Percentiles rank a stretch among this genome's conserved stretches.
phyloP scores from a whole-genome alignment of 495 filamentous ascomycete species.

The Talaromyces proteolyticus region DNA sequence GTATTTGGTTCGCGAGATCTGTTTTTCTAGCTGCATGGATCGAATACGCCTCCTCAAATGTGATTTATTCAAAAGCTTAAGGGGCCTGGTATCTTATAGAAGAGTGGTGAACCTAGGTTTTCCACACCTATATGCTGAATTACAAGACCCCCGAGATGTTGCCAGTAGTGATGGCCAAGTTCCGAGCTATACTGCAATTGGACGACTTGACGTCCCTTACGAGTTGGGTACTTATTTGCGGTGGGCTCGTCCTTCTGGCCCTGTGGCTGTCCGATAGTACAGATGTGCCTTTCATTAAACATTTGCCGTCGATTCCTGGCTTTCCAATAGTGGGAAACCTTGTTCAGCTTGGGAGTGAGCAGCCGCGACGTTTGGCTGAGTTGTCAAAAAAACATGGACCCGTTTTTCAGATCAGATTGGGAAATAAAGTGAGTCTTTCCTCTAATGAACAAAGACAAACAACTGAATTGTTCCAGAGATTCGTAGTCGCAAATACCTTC shows the following conservation, averaged over 20 bases:
- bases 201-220: not conserved
- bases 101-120: not conserved
- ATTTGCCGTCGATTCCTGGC: constrained; percentile 57
- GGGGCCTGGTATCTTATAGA: not conserved
- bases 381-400: constrained; percentile 48
- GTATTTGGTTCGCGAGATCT: not conserved
- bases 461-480: constrained; percentile 44
- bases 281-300: constrained; percentile 56
- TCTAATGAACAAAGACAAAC: not conserved
- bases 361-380: constrained; percentile 44
- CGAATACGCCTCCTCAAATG: not conserved
- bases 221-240: not conserved
- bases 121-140: not conserved
- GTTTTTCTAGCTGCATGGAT: not conserved
- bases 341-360: constrained; percentile 49
- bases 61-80: not conserved
- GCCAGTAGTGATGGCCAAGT: no score
- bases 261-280: constrained; percentile 36
- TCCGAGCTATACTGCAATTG: no score
- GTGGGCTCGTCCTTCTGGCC: not conserved
- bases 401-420: constrained; percentile 60
- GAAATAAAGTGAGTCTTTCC: constrained; percentile 39
- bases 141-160: not conserved
- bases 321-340: constrained; percentile 59
- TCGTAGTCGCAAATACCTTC: constrained; percentile 55